These are phyloP conservation scores for Talaromyces liani DNA, from an alignment of 495 filamentous ascomycete genomes.

Conservation along the genomic window DNA sequence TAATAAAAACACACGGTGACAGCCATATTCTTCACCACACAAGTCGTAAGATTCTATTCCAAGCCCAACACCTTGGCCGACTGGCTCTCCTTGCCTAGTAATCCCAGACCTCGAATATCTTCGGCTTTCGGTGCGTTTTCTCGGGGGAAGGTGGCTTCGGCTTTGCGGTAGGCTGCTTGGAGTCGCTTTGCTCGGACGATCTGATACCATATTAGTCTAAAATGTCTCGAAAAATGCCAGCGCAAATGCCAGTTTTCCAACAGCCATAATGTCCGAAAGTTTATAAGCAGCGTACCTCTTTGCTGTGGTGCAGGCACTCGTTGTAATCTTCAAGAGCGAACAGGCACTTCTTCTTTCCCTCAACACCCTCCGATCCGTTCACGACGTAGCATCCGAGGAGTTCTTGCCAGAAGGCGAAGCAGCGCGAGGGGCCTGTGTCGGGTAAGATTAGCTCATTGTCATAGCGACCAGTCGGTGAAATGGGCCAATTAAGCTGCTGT, in stretches of 20 bases:
- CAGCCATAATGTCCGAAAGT: neutral
- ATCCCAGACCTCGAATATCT: conserved; percentile 73
- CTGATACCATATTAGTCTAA: conserved; percentile 34
- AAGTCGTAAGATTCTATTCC: neutral
- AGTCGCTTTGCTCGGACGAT: conserved; percentile 66
- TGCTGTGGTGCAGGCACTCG: conserved; percentile 96
- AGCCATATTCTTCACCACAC: neutral
- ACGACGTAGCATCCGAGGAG: conserved; percentile 83
- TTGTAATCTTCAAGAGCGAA: conserved; percentile 94
- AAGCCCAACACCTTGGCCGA: conserved; percentile 52
- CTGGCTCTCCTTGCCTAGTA: conserved; percentile 77
- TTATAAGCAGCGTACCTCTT: conserved; percentile 65
- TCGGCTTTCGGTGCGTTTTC: conserved; percentile 69
- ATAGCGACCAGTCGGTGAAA: neutral
- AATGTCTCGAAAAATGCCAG: conserved; percentile 38
- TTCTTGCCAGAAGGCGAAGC: conserved; percentile 99
- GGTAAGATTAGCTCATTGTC: neutral
- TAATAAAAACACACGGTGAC: neutral
- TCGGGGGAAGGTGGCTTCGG: conserved; percentile 64
- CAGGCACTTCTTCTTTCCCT: conserved; percentile 81
- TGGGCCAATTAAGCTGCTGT: neutral
- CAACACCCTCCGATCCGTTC: conserved; percentile 65
- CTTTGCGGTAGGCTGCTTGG: conserved; percentile 82
- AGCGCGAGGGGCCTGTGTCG: conserved; percentile 69
- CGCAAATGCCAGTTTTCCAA: conserved; percentile 15